phyloP scores from a whole-genome alignment of 352 stramenopile species.

The Pythium rishiriense region DNA sequence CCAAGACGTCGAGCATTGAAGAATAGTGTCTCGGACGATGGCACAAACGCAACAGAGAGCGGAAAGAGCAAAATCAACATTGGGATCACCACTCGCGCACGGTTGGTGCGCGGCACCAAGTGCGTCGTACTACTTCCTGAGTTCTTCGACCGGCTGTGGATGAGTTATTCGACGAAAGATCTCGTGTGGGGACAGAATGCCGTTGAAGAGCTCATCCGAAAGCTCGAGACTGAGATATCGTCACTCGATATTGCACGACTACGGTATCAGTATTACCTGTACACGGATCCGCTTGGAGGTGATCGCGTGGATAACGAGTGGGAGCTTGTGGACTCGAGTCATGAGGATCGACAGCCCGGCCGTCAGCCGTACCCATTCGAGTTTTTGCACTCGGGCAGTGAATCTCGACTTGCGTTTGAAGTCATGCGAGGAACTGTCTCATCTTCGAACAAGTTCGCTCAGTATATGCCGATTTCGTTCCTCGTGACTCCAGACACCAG shows the following conservation, averaged over 20 bases:
- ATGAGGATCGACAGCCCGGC: conserved; percentile 38
- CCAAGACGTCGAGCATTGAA: conserved; percentile 42
- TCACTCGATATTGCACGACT: conserved; percentile 74
- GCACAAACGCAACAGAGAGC: conserved; percentile 69
- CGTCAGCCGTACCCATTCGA: conserved; percentile 60
- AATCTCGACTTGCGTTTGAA: conserved; percentile 63
- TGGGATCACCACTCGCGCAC: conserved; percentile 71
- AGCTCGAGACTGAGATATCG: conserved; percentile 73
- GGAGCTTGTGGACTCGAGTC: conserved; percentile 32
- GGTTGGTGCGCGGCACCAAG: conserved; percentile 76
- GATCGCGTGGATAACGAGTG: conserved; percentile 56
- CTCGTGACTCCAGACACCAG: conserved; percentile 74
- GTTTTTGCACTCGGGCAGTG: conserved; percentile 64
- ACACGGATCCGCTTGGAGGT: conserved; percentile 72
- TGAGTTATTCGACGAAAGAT: conserved; percentile 77
- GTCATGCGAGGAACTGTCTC: conserved; percentile 78
- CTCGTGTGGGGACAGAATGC: conserved; percentile 73
- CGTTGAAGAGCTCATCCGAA: conserved; percentile 74
- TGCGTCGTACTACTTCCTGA: conserved; percentile 83
- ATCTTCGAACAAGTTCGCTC: conserved; percentile 77
- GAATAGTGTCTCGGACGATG: conserved; percentile 43
- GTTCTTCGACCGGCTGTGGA: conserved; percentile 84
- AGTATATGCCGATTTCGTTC: conserved; percentile 80
- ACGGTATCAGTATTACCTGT: conserved; percentile 81
- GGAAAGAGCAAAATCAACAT: conserved; percentile 68